Conservation (phyloP, 2,329 filamentous ascomycete species). For the Tolypocladium tropicale region DNA sequence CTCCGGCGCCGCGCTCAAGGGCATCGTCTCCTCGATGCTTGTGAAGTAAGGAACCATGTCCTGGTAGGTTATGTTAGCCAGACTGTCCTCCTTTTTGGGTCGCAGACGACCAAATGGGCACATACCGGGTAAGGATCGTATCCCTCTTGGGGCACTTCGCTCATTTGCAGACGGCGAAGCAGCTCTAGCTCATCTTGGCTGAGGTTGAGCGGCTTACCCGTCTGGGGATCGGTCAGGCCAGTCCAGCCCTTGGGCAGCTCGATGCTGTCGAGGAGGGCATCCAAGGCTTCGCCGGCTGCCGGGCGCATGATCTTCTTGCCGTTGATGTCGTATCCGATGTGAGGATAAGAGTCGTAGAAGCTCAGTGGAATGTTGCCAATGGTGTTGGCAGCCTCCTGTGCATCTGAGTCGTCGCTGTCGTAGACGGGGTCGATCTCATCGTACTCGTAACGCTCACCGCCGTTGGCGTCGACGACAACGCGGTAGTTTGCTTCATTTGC, state of each 20-base stretch:
- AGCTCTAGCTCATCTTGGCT: constrained; percentile 83
- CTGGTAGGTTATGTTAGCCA: constrained; percentile 20
- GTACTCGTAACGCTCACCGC: constrained; percentile 83
- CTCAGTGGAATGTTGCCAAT: constrained; percentile 90
- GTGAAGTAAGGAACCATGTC: constrained; percentile 93
- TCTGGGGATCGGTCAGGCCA: constrained; percentile 84
- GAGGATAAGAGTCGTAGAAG: constrained; percentile 95
- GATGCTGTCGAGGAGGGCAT: constrained; percentile 90
- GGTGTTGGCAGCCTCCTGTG: constrained; percentile 70
- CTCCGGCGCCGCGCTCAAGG: constrained; percentile 85
- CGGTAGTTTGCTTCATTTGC: constrained; percentile 1
- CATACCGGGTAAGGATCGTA: constrained; percentile 84
- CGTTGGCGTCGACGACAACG: constrained; percentile 77
- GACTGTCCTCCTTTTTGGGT: not conserved
- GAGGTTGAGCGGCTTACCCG: constrained; percentile 83
- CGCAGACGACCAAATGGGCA: constrained; percentile 1
- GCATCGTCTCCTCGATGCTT: constrained; percentile 84
- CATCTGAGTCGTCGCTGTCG: constrained; percentile 90
- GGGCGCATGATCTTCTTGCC: constrained; percentile 96
- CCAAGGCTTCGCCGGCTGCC: constrained; percentile 84
- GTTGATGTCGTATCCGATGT: constrained; percentile 98
- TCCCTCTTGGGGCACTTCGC: constrained; percentile 76
- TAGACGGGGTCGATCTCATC: constrained; percentile 89
- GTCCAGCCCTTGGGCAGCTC: constrained; percentile 97
- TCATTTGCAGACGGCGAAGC: constrained; percentile 77